Percentiles rank a stretch among this genome's conserved stretches.
Conservation (phyloP, 129 eudicot species). For the Ambrosia trifida region DNA sequence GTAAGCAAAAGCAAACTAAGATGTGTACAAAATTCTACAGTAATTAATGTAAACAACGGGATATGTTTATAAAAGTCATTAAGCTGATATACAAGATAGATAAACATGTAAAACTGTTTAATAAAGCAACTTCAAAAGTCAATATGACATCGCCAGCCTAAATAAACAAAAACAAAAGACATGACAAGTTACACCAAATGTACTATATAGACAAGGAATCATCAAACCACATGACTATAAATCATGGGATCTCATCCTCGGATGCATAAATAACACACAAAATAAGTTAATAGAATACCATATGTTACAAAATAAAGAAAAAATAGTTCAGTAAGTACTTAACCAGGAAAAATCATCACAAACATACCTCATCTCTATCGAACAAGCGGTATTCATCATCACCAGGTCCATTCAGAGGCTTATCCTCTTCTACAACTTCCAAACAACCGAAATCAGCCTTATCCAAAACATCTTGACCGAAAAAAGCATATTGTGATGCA, state of each 20-base stretch:
- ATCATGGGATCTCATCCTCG: not conserved
- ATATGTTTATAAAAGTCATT: too few relatives aligned
- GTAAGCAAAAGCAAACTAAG: too few relatives aligned
- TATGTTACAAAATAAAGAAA: too few relatives aligned
- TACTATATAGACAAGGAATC: not conserved
- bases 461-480: conserved; percentile 55
- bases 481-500: conserved; percentile 84
- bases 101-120: not conserved
- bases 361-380: conserved; percentile 64
- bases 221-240: not conserved
- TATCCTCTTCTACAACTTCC: conserved; percentile 56
- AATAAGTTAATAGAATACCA: conserved; percentile 13
- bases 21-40: too few relatives aligned
- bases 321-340: too few relatives aligned
- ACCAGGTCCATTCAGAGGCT: conserved; percentile 43
- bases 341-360: not conserved
- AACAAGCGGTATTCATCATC: conserved; percentile 84
- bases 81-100: not conserved
- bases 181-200: too few relatives aligned
- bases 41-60: too few relatives aligned
- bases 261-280: not conserved
- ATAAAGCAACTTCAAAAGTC: not conserved
- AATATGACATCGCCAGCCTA: not conserved
- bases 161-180: not conserved
- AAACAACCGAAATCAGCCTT: conserved; percentile 74